Evolutionary conservation across 495 filamentous ascomycete species (phyloP).

Genomic region (Articulospora tetracladia): DNA sequence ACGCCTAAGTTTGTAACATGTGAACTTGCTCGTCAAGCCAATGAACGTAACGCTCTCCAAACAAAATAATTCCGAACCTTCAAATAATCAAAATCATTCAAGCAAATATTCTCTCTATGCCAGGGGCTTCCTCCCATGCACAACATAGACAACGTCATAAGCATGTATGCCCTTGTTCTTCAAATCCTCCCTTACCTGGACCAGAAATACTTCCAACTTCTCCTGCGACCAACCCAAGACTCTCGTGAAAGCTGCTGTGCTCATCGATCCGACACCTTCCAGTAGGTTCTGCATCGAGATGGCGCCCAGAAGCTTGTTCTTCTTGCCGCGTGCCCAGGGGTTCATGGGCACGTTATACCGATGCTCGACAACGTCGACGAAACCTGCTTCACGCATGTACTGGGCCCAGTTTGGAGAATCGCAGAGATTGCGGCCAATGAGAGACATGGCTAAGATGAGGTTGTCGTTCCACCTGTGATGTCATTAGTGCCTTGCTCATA

Average conservation of each 20-base stretch:
- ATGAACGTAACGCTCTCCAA: too few species aligned
- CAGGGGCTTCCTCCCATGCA: conserved; percentile 1
- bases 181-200: conserved; percentile 39
- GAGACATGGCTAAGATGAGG: background rate
- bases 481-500: background rate
- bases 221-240: conserved; percentile 33
- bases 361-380: conserved; percentile 2
- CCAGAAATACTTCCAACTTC: conserved; percentile 40
- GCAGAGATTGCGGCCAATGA: conserved; percentile 3
- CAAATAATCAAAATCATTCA: too few species aligned
- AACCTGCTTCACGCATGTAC: conserved; percentile 11
- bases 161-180: conserved; percentile 33
- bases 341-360: conserved; percentile 1
- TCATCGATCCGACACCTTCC: conserved; percentile 4
- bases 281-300: conserved; percentile 5
- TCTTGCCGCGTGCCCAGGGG: conserved; percentile 1
- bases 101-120: too few species aligned
- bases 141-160: conserved; percentile 23
- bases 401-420: conserved; percentile 4
- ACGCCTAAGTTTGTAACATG: too few species aligned
- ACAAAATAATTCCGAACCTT: too few species aligned
- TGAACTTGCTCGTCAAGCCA: too few species aligned
- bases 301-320: conserved; percentile 4
- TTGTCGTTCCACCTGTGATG: conserved; percentile 5
- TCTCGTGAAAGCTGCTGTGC: conserved; percentile 7